Percentiles rank a stretch among this genome's conserved stretches.
phyloP scores from a whole-genome alignment of 306 rosid genomes.

The Malus orientalis region DNA sequence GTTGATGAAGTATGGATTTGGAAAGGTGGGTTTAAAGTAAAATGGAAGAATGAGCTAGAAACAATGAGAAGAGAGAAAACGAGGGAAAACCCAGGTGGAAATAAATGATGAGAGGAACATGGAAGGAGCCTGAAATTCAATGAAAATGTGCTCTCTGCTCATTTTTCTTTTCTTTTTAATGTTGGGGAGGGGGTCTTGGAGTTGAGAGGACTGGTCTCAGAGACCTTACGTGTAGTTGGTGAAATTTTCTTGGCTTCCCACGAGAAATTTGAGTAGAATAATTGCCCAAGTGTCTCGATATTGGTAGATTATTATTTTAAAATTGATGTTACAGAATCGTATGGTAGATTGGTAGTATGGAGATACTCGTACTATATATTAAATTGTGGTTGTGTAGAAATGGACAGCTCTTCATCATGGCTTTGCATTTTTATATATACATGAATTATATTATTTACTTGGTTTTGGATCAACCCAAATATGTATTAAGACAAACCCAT shows the following conservation, averaged over 20 bases:
- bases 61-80: not conserved
- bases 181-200: slow-evolving; percentile 16
- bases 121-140: slow-evolving; percentile 18
- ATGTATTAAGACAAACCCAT: not conserved
- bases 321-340: slow-evolving; percentile 19
- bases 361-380: not conserved
- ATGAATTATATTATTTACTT: not conserved
- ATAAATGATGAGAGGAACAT: slow-evolving; percentile 38
- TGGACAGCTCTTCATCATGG: not conserved
- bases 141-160: slow-evolving; percentile 1
- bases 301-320: slow-evolving; percentile 17
- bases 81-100: slow-evolving; percentile 32
- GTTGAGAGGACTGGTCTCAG: slow-evolving; percentile 8
- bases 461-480: not conserved
- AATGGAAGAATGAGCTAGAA: slow-evolving; percentile 11
- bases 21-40: not conserved
- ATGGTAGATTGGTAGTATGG: slow-evolving; percentile 41
- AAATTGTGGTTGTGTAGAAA: not conserved
- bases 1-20: not conserved
- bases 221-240: slow-evolving; percentile 34
- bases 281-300: slow-evolving; percentile 39
- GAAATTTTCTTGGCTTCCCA: slow-evolving; percentile 9
- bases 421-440: not conserved
- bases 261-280: slow-evolving; percentile 11
- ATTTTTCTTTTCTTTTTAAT: not conserved